Evolutionary conservation across 108 stramenopile species (phyloP).

Genomic region (Asterionellopsis glacialis): DNA sequence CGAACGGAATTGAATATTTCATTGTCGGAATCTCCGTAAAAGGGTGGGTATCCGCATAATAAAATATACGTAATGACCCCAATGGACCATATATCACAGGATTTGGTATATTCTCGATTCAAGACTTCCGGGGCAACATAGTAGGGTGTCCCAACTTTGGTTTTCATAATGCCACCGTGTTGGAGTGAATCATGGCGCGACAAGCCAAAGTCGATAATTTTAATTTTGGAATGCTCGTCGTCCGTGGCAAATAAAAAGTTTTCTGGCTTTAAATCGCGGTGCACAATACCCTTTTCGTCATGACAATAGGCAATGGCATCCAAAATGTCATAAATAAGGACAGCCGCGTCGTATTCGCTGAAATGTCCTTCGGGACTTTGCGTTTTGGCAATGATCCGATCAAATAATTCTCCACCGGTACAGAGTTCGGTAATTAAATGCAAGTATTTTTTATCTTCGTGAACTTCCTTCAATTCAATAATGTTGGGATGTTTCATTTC

Average conservation of each 20-base stretch:
- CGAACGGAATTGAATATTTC: conserved; percentile 76
- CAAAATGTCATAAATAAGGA: conserved; percentile 78
- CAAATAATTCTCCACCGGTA: conserved; percentile 74
- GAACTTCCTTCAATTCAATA: conserved; percentile 80
- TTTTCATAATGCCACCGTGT: conserved; percentile 81
- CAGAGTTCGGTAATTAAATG: conserved; percentile 28
- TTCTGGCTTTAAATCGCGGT: too few relatives aligned
- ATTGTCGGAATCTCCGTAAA: conserved; percentile 90
- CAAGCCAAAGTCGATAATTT: conserved; percentile 99
- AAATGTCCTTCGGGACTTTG: conserved; percentile 85
- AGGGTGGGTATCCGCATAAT: conserved; percentile 97
- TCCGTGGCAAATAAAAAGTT: conserved; percentile 89
- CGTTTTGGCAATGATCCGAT: conserved; percentile 90
- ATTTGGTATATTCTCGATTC: conserved; percentile 85
- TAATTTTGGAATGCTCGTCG: conserved; percentile 78
- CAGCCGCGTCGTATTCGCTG: conserved; percentile 90
- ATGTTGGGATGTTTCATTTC: conserved; percentile 91
- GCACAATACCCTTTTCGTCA: conserved; percentile 83
- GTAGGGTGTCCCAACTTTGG: conserved; percentile 87
- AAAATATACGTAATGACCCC: conserved; percentile 90
- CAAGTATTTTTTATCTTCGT: conserved; percentile 65
- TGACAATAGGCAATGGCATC: conserved; percentile 95
- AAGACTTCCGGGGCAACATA: conserved; percentile 86
- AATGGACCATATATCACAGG: conserved; percentile 97
- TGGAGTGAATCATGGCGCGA: conserved; percentile 78